Conservation (phyloP, 345 rosid genomes). For the Lagerstroemia speciosa region DNA sequence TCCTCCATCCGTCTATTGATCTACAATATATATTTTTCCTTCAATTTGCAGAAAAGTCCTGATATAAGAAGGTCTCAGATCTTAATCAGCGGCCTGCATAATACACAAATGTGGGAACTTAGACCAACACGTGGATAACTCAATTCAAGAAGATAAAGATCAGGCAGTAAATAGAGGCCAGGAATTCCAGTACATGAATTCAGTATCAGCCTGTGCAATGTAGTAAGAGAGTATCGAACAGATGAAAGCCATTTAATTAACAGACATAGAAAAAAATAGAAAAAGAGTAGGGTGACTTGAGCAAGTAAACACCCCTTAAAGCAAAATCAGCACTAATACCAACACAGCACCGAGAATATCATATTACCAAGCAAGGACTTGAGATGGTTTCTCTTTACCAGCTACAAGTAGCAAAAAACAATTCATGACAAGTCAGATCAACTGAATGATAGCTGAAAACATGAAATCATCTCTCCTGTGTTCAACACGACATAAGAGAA, state of each 20-base stretch:
- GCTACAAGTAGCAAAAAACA: background rate
- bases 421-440: background rate
- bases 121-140: background rate
- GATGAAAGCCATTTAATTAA: background rate
- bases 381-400: background rate
- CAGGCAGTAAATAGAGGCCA: background rate
- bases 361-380: background rate
- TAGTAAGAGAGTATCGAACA: too few species aligned
- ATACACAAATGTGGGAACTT: background rate
- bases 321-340: background rate
- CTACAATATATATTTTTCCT: background rate
- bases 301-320: background rate
- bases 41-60: background rate
- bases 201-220: background rate
- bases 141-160: background rate
- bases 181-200: background rate
- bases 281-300: background rate
- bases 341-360: background rate
- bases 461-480: background rate
- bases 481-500: background rate
- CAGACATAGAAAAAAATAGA: background rate
- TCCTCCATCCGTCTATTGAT: conserved; percentile 25
- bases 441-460: background rate
- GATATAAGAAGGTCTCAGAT: background rate
- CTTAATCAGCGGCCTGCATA: background rate